phyloP scores from a whole-genome alignment of 768 basidiomycete species.

The Coprinellus micaceus region DNA sequence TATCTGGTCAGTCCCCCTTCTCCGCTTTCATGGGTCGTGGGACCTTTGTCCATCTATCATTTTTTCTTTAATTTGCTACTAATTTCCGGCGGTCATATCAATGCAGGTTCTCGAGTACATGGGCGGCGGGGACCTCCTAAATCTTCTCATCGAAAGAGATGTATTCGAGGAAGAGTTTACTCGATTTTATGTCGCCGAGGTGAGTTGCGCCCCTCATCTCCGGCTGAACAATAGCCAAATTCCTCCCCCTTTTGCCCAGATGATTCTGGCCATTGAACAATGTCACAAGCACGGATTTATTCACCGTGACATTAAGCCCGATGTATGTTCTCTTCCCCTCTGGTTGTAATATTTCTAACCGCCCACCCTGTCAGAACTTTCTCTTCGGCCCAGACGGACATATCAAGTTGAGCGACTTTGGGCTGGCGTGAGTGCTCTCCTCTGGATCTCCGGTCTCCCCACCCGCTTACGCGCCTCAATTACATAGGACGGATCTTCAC shows the following conservation, averaged over 20 bases:
- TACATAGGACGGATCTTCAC: conserved; percentile 77
- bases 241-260: conserved; percentile 43
- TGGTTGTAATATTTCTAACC: conserved; percentile 16
- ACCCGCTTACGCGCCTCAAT: conserved; percentile 17
- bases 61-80: conserved; percentile 39
- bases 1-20: conserved; percentile 69
- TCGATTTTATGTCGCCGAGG: conserved; percentile 93
- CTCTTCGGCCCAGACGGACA: conserved; percentile 92
- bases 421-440: conserved; percentile 72
- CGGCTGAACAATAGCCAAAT: neutral
- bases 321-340: conserved; percentile 47
- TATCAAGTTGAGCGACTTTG: conserved; percentile 93
- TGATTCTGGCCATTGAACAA: conserved; percentile 90
- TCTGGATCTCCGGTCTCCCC: conserved; percentile 10
- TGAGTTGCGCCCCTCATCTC: conserved; percentile 23
- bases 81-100: conserved; percentile 19
- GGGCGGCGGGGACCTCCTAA: conserved; percentile 95
- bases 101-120: conserved; percentile 86
- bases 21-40: conserved; percentile 25
- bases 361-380: conserved; percentile 66
- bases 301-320: conserved; percentile 96
- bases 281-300: conserved; percentile 96
- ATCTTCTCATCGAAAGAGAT: conserved; percentile 89
- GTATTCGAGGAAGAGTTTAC: conserved; percentile 89
- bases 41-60: conserved; percentile 39